A percentile compares a stretch with the other conserved stretches of the same genome.
These are phyloP conservation scores for Geotrichum siamense DNA, from an alignment of 1,139 yeast genomes.

Conservation along the genomic window DNA sequence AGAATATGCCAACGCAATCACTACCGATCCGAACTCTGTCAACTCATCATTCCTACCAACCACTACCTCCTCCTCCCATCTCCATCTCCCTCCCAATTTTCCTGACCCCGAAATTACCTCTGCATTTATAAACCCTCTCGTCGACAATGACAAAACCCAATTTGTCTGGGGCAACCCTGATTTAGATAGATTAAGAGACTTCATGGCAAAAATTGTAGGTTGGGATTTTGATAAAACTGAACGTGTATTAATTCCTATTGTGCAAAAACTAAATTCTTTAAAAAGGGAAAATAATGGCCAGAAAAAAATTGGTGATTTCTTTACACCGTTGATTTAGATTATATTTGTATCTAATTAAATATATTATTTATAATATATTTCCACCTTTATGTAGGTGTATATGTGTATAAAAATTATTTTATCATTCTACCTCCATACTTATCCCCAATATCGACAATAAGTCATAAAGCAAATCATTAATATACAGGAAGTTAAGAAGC, in stretches of 20 bases:
- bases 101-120: constrained; percentile 64
- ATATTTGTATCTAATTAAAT: not conserved
- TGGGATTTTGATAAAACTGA: constrained; percentile 77
- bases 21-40: too few relatives aligned
- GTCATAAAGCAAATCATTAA: too few relatives aligned
- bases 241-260: constrained; percentile 78
- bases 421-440: too few relatives aligned
- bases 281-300: not conserved
- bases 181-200: constrained; percentile 50
- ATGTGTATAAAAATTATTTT: too few relatives aligned
- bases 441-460: too few relatives aligned
- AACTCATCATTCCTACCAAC: too few relatives aligned
- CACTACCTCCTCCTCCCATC: constrained; percentile 43
- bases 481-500: too few relatives aligned
- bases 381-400: not conserved
- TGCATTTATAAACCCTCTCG: constrained; percentile 76
- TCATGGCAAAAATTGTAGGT: constrained; percentile 62
- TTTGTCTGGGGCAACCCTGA: constrained; percentile 92
- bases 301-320: not conserved
- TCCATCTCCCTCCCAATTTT: constrained; percentile 55
- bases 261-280: not conserved
- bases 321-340: not conserved
- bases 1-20: constrained; percentile 23
- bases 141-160: constrained; percentile 66
- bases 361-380: too few relatives aligned